Evolutionary conservation across 1,284 basidiomycete species (phyloP).

Genomic region (Cutaneotrichosporon dermatis): DNA sequence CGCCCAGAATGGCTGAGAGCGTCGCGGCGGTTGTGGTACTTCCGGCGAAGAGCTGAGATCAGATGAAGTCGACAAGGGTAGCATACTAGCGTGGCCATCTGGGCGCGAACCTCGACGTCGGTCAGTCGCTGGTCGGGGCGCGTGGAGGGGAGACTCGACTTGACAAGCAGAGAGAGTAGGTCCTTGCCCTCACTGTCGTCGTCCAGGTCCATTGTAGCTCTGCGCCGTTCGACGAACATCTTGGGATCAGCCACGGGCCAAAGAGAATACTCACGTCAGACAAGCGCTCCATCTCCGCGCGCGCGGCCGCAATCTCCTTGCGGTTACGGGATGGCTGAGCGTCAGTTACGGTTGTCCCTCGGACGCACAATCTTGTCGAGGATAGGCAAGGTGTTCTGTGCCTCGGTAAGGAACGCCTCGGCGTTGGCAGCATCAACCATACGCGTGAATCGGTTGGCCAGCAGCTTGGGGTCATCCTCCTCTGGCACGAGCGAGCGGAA

Average conservation of each 20-base stretch:
- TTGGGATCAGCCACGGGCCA: not conserved
- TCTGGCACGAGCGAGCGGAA: conserved; percentile 47
- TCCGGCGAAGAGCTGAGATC: conserved; percentile 51
- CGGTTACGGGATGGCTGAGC: conserved; percentile 55
- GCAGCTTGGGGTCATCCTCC: conserved; percentile 54
- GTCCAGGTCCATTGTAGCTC: conserved; percentile 4
- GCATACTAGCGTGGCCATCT: conserved; percentile 68
- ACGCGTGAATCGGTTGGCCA: conserved; percentile 52
- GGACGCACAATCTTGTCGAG: conserved; percentile 46
- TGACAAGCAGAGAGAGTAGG: conserved; percentile 50
- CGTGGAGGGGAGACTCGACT: conserved; percentile 57
- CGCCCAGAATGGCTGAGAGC: conserved; percentile 65
- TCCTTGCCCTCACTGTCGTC: conserved; percentile 51
- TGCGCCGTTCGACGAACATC: not conserved
- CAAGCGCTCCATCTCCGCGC: conserved; percentile 45
- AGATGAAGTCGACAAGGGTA: not conserved
- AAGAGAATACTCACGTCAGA: conserved; percentile 40
- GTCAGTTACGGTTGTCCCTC: not conserved
- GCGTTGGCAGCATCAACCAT: conserved; percentile 4
- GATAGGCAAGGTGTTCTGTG: conserved; percentile 47
- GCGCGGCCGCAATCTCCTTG: conserved; percentile 41
- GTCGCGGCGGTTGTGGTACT: conserved; percentile 73
- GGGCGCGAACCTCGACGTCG: conserved; percentile 63
- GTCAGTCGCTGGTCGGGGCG: conserved; percentile 57
- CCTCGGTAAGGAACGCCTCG: conserved; percentile 50